Evolutionary conservation across 345 rosid genomes (phyloP), one percentile per base, ranked within the genome.

Genomic region (Nasturtium officinale): DNA sequence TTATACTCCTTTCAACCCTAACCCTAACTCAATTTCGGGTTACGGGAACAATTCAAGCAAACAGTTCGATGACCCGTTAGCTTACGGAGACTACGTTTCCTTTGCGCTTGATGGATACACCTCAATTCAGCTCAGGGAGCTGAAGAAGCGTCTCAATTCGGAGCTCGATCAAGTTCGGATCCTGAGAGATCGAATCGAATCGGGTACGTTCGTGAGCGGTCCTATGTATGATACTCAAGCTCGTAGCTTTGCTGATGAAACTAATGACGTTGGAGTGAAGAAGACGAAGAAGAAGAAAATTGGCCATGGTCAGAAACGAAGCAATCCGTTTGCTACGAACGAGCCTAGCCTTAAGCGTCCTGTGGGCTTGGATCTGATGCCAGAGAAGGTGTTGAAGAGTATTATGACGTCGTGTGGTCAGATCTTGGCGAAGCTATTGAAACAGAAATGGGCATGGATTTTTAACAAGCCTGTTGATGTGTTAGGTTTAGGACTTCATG

Each of bases 101-200:
- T 86, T 85, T 15, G 88, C 83, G n/a, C 90, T 86, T 18, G 90
- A 88, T 6, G 86, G 84, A 0, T 86, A 84, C 30, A 77, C 82
- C 43, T 65, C 82, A 37, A 80, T 48, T 69, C 81, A 82, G 61
- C 84, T 85, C 42, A 82, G 28, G 67, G 95, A 87, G 84, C 82
- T 89, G 5, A 89, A 86, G 72, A 78, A 61, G 65, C 89, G 83
- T 6, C 75, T 91, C 72, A 77, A 75, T 12, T 56, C 9, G 9
- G 97, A 91, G 85, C 89, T 91, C 9, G 95, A 87, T 69, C 89
- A 77, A 84, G 86, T 91, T 69, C 89, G 92, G 29, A 75, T 74
- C 72, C 64, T 91, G 13, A 86, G 78, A 62, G 83, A 72, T 54
- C 88, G 89, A 18, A 83, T 89, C 77, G 73, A 77, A 50, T 77